phyloP scores from a whole-genome alignment of 305 asterid species.

The Plantago rigida region DNA sequence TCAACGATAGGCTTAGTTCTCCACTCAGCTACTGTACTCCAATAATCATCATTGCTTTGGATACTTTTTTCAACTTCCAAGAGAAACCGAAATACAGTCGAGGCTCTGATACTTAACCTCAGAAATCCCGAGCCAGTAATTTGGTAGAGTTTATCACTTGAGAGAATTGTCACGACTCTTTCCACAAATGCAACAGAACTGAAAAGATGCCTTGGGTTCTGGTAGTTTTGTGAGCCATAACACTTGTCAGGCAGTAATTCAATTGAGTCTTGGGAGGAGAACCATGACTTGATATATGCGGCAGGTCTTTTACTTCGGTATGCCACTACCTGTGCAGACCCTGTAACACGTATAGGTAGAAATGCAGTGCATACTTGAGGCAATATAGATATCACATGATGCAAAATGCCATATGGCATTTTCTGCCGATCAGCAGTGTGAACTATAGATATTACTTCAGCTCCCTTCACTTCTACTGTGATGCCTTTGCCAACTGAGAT shows the following conservation, averaged over 20 bases:
- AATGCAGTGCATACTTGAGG: constrained; percentile 36
- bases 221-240: constrained; percentile 31
- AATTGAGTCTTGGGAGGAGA: constrained; percentile 33
- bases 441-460: constrained; percentile 52
- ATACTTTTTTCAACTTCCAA: constrained; percentile 53
- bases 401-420: constrained; percentile 25
- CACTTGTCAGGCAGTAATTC: constrained; percentile 58
- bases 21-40: constrained; percentile 74
- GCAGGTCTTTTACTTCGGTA: constrained; percentile 42
- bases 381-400: constrained; percentile 3
- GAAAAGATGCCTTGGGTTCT: constrained; percentile 30
- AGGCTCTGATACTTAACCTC: constrained; percentile 41
- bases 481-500: constrained; percentile 69
- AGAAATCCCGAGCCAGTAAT: constrained; percentile 31
- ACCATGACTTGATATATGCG: constrained; percentile 35
- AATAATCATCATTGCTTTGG: constrained; percentile 43
- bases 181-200: constrained; percentile 40
- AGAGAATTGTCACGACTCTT: constrained; percentile 33
- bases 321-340: constrained; percentile 59
- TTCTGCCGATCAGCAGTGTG: constrained; percentile 32
- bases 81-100: constrained; percentile 50
- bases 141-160: constrained; percentile 28
- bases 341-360: constrained; percentile 42
- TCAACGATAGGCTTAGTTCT: constrained; percentile 63
- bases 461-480: constrained; percentile 54